phyloP scores from a whole-genome alignment of 2,329 filamentous ascomycete genomes.

The Leptographium procerum region DNA sequence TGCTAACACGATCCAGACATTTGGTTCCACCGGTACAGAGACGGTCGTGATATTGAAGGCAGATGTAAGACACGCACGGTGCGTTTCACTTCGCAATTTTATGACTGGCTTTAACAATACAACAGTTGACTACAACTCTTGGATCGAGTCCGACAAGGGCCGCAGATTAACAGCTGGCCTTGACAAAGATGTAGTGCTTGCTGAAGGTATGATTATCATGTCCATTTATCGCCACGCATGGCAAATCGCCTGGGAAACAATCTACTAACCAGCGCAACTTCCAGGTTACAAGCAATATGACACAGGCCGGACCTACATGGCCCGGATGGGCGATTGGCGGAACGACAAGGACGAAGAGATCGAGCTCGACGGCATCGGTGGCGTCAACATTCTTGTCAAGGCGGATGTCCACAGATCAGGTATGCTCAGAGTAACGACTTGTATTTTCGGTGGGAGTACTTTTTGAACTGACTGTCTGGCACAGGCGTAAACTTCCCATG shows the following conservation, averaged over 20 bases:
- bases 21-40: slow-evolving; percentile 87
- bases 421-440: slow-evolving; percentile 26
- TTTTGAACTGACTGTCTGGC: neutral
- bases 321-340: slow-evolving; percentile 81
- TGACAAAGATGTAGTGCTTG: slow-evolving; percentile 71
- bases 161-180: slow-evolving; percentile 62
- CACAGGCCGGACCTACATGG: slow-evolving; percentile 84
- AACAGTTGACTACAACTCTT: slow-evolving; percentile 95
- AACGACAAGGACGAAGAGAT: slow-evolving; percentile 88
- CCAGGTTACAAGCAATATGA: slow-evolving; percentile 85
- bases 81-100: slow-evolving; percentile 11
- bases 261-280: neutral
- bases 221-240: slow-evolving; percentile 8
- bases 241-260: neutral
- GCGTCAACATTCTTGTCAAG: slow-evolving; percentile 95
- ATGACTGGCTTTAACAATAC: slow-evolving; percentile 3
- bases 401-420: slow-evolving; percentile 93
- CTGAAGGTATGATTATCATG: slow-evolving; percentile 55
- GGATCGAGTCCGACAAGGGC: slow-evolving; percentile 85
- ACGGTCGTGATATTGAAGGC: slow-evolving; percentile 80
- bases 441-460: neutral
- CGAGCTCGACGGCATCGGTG: slow-evolving; percentile 87
- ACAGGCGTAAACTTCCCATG: slow-evolving; percentile 92
- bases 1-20: slow-evolving; percentile 51
- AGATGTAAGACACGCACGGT: slow-evolving; percentile 55